Base-by-base conservation (phyloP, 2,329 filamentous ascomycete species). In the Sordariomycetes sp. region DNA sequence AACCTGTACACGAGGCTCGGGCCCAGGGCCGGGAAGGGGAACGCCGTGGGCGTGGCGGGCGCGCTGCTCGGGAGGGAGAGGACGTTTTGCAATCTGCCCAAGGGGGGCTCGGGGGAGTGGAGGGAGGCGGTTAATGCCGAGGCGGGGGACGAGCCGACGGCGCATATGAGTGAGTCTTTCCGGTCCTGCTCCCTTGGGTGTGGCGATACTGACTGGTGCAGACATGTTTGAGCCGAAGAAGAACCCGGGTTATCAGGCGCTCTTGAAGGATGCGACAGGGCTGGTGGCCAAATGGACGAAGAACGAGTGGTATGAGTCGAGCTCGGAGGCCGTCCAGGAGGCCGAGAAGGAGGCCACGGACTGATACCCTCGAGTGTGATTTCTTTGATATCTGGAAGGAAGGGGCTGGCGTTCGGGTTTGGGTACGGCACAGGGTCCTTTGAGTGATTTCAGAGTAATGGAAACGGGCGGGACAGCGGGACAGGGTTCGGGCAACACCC, bases 1-100 rank as follows among this genome's bases (percentile, higher is more conserved):
- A 94, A 97, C 68, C 78, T 97, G 59, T 97, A 96, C 71, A 96
- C 90, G 4, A 81, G 86, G 32, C 81, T 99, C 28, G 92, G 91
- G 1, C 79, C 81, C 65, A 85, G 82, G 16, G 86, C 88, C 16
- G 70, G 76, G 56, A 66, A 78, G 66, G 76, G 80, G 72, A 65
- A 79, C 72, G 69, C 75, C 60, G 51, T 20, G 34, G 59, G 52
- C 1, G 68, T 86, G 70, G 73, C 81, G 58, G 75, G 79, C 28
- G 79, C 78, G 32, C 79, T 89, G 40, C 70, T 88, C 20, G 86
- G 86, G 1, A 82, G 79, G 55, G 79, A 92, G 61, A 80, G 94
- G 64, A 97, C 93, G 0, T 99, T 97, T 69, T 96, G 92, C 73
- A 89, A 90, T 60, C 70, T 96, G 58, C 90, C 91, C 1, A 78